Conservation (phyloP, 2,329 filamentous ascomycete genomes). For the Colletotrichum orbiculare region DNA sequence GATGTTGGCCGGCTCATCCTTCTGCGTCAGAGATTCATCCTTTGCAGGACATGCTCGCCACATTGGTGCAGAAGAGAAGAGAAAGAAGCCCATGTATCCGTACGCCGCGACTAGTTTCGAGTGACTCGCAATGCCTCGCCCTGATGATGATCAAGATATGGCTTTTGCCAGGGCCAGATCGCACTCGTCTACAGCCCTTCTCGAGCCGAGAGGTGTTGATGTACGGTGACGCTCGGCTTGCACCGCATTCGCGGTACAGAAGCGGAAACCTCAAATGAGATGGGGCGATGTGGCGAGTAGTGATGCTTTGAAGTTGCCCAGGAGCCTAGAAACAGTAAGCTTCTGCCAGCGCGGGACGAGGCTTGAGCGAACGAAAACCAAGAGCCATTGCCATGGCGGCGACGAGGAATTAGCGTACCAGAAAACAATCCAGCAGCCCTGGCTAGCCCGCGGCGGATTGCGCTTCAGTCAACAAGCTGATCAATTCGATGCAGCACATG, state of each 20-base stretch:
- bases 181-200: too few relatives aligned
- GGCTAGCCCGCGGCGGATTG: conserved; percentile 16
- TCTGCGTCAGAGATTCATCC: neutral
- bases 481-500: conserved; percentile 16
- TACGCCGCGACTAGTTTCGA: too few relatives aligned
- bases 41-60: too few relatives aligned
- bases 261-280: neutral
- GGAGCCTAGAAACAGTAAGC: conserved; percentile 22
- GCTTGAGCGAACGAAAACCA: neutral
- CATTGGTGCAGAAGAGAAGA: too few relatives aligned
- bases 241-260: too few relatives aligned
- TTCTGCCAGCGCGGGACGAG: conserved; percentile 19
- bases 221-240: too few relatives aligned
- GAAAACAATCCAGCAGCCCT: conserved; percentile 10
- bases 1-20: conserved; percentile 19
- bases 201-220: too few relatives aligned
- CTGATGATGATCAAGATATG: too few relatives aligned
- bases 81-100: too few relatives aligned
- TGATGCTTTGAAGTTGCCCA: neutral
- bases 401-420: conserved; percentile 26
- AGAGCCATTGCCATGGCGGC: neutral
- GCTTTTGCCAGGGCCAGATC: too few relatives aligned
- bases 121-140: too few relatives aligned
- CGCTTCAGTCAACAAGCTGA: conserved; percentile 13
- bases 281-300: neutral